Base-by-base conservation (phyloP, 2,329 filamentous ascomycete genomes). In the Clonostachys rhizophaga region DNA sequence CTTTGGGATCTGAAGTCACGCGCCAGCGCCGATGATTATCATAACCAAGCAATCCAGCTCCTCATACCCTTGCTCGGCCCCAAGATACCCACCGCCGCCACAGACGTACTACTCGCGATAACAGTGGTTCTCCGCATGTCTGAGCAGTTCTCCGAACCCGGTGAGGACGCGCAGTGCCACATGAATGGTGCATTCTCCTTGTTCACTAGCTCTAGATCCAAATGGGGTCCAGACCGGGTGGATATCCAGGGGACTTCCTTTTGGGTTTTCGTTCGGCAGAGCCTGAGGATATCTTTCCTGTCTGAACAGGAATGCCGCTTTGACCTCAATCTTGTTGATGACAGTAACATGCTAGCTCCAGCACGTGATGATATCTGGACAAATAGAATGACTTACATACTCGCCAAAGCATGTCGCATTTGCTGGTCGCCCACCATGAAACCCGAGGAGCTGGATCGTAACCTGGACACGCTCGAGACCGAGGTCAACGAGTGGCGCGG, bases 321-420 rank as follows among this genome's bases (percentile, higher is more conserved):
- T 20, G 35, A 47, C 18, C 18, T 43, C 11, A 34, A 20, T 5
- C n/a, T 34, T 9, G 33, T 42, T 11, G 40, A 43, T 20, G 59
- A 69, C 5, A 56, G 54, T 8, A 58, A 58, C 10, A 49, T 61
- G 5, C 61, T 77, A 6, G 16, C 46, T 2, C 43, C 60, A n/a
- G 58, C 67, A 5, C 59, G 59, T 11, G 52, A 57, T 3, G 55
- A 63, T 2, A 65, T 79, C 2, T 47, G 45, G 45, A 35, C 45
- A 12, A 47, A 47, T 34, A 39, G 24, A 8, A 16, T 43, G 11
- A 36, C 45, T 8, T 34, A 42, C 10, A 39, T 47, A 5, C n/a
- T 47, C 13, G 45, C 45, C 5, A 43, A 24, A 35, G 16, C 34
- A 4, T 47, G 45, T 24, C 16, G 14, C 9, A 40, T 39, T 35